Evolutionary conservation across 495 filamentous ascomycete species (phyloP).

Genomic region (Aspergillus homomorphus): DNA sequence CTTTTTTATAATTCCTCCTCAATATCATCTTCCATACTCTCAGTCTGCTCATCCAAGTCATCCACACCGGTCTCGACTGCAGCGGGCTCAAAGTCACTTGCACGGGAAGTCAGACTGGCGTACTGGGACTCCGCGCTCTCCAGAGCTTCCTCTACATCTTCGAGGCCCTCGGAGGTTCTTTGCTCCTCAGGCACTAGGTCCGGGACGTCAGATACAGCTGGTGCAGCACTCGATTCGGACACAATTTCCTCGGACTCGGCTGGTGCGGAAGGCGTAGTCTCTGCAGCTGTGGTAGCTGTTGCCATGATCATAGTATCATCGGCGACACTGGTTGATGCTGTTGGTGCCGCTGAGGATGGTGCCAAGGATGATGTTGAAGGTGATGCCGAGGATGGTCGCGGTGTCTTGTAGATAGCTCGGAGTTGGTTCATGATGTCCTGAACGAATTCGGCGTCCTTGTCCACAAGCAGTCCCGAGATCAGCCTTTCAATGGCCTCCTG

Average conservation of each 20-base stretch:
- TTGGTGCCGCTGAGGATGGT: not conserved
- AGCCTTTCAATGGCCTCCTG: slow-evolving; percentile 65
- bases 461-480: slow-evolving; percentile 71
- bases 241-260: not conserved
- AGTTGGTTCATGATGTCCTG: slow-evolving; percentile 76
- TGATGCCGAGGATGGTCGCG: slow-evolving; percentile 45
- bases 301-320: not conserved
- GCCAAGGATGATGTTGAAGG: slow-evolving; percentile 40
- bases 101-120: slow-evolving; percentile 39
- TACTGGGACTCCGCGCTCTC: slow-evolving; percentile 45
- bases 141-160: not conserved
- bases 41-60: slow-evolving; percentile 31
- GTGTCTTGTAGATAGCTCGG: slow-evolving; percentile 58
- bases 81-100: slow-evolving; percentile 34
- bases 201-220: not conserved
- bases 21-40: slow-evolving; percentile 35
- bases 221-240: not conserved
- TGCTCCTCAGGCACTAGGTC: not conserved
- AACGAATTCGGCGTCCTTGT: slow-evolving; percentile 77
- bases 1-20: not conserved
- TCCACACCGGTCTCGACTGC: slow-evolving; percentile 44
- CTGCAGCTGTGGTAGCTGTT: not conserved
- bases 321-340: not conserved
- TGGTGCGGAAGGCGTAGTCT: not conserved
- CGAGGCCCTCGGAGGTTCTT: not conserved